phyloP scores from a whole-genome alignment of 768 basidiomycete genomes.

The Psilocybe sp. region DNA sequence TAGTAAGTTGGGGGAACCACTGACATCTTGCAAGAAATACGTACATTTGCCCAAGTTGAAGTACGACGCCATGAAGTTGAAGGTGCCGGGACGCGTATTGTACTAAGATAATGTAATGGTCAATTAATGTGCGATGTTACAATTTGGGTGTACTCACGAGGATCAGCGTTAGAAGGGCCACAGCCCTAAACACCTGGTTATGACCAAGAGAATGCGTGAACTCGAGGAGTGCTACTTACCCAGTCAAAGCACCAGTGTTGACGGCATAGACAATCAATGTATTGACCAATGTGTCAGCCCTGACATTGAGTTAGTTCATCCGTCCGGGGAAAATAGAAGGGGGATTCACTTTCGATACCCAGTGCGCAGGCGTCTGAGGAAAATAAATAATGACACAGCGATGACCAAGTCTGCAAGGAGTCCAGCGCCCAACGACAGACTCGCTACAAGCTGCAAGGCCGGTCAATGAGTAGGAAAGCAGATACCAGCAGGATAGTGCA shows the following conservation, averaged over 20 bases:
- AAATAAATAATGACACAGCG: constrained; percentile 50
- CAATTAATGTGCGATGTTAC: neutral
- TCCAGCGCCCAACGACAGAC: constrained; percentile 45
- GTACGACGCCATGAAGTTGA: constrained; percentile 57
- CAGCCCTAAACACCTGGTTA: constrained; percentile 26
- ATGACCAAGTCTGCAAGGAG: constrained; percentile 50
- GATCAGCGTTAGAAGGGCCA: constrained; percentile 39
- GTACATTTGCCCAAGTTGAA: constrained; percentile 59
- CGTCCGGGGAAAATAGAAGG: constrained; percentile 9
- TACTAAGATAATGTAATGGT: constrained; percentile 35
- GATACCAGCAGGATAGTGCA: neutral
- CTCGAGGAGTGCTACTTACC: constrained; percentile 28
- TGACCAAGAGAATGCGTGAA: neutral
- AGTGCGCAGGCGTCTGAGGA: constrained; percentile 51
- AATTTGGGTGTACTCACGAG: constrained; percentile 22
- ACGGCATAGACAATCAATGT: constrained; percentile 57
- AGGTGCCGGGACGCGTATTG: constrained; percentile 44
- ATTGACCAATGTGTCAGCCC: constrained; percentile 57
- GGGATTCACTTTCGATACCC: constrained; percentile 38
- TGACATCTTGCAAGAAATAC: constrained; percentile 13
- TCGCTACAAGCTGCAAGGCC: constrained; percentile 40
- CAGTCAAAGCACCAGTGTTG: constrained; percentile 60
- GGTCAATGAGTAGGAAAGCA: neutral
- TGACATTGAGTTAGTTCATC: constrained; percentile 17
- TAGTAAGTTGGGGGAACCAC: constrained; percentile 1